Evolutionary conservation across 2,329 filamentous ascomycete species (phyloP).

Genomic region (Hypoxylon rubiginosum): DNA sequence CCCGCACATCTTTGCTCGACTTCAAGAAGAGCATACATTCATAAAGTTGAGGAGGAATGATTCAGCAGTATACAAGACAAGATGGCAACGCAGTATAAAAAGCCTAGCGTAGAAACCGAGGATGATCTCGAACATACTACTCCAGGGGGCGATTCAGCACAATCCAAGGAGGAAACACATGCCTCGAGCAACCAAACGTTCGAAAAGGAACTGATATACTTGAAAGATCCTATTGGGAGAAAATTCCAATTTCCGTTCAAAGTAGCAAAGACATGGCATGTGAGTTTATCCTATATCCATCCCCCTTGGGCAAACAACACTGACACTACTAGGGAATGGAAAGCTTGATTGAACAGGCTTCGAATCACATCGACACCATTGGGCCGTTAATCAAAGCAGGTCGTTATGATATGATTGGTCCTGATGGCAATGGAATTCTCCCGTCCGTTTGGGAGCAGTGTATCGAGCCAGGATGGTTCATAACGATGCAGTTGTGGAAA

Average conservation of each 20-base stretch:
- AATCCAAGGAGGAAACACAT: not conserved
- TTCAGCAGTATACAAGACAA: not conserved
- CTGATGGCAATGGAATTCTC: constrained; percentile 82
- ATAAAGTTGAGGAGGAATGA: too few species aligned
- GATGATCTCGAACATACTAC: not conserved
- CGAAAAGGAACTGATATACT: constrained; percentile 12
- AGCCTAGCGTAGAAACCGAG: not conserved
- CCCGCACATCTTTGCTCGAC: too few species aligned
- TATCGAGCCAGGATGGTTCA: constrained; percentile 79
- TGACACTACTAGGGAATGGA: constrained; percentile 75
- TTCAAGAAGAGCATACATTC: too few species aligned
- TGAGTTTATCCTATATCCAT: constrained; percentile 1
- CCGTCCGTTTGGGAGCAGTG: constrained; percentile 83
- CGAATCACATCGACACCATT: constrained; percentile 80
- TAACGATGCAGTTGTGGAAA: constrained; percentile 76
- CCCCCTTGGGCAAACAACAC: not conserved
- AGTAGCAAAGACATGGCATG: not conserved
- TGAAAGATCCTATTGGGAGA: constrained; percentile 35
- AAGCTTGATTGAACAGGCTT: constrained; percentile 83
- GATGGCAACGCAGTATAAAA: not conserved
- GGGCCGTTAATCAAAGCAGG: constrained; percentile 80
- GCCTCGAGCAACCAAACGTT: not conserved
- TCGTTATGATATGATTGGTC: constrained; percentile 81
- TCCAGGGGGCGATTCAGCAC: not conserved
- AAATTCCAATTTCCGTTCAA: constrained; percentile 28